Conservation (phyloP, 1,284 basidiomycete species). For the Uromyces viciae-fabae region DNA sequence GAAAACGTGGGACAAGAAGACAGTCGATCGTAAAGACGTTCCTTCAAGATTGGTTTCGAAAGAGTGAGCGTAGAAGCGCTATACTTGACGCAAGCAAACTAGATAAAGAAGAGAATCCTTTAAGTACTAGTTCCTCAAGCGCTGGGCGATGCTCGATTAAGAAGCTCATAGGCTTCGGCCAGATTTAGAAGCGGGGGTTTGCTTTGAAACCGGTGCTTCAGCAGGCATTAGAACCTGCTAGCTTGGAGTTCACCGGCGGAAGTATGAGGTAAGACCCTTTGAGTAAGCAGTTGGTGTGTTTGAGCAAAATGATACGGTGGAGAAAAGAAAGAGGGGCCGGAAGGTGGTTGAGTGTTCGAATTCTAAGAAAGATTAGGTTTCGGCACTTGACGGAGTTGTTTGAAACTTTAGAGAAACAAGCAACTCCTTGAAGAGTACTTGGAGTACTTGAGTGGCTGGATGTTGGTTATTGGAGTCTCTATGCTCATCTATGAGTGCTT, state of each 20-base stretch:
- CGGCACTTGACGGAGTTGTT: neutral
- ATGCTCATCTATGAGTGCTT: too few species aligned
- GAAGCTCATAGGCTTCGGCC: neutral
- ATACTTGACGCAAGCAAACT: neutral
- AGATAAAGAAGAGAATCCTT: neutral
- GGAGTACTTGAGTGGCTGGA: too few species aligned
- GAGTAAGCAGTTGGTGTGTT: neutral
- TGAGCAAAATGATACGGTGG: too few species aligned
- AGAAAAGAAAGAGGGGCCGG: neutral
- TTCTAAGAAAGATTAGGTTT: neutral
- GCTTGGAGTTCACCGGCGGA: too few species aligned
- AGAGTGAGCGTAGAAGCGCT: neutral
- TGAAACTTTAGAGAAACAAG: too few species aligned
- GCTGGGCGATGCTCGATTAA: neutral
- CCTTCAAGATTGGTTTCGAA: neutral
- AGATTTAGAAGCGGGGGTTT: conserved; percentile 8
- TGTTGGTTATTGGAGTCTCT: too few species aligned
- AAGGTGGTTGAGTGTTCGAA: neutral
- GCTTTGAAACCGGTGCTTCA: conserved; percentile 18
- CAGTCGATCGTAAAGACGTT: neutral
- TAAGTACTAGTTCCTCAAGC: neutral
- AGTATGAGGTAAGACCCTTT: too few species aligned
- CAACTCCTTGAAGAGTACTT: too few species aligned
- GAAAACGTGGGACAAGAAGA: neutral
- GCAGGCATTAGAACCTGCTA: neutral